Evolutionary conservation across 495 filamentous ascomycete species (phyloP), one percentile per base, ranked within the genome.

Genomic region (Penicillium diatomitis): DNA sequence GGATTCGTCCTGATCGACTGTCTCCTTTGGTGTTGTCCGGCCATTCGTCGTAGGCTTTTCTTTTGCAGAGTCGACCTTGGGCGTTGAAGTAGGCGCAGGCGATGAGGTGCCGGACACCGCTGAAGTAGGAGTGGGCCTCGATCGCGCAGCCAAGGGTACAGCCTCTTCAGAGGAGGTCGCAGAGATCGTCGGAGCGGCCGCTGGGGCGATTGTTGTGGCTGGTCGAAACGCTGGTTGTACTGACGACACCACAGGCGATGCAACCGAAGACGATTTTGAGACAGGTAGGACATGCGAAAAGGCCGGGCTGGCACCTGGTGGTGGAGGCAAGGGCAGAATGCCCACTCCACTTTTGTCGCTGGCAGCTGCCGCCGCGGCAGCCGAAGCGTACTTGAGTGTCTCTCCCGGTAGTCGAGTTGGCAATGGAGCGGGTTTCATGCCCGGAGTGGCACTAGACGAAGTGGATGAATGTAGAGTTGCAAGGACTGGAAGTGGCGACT

Each of bases 361-460:
- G 41, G 92, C 88, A 7, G 94, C 94, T 1, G 92, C 92, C 0
- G 92, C 94, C 0, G 92, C 94, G 0, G 92, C 92, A 0, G 92
- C 92, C 12, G 92, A 96, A 32, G 94, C 92, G 64, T 97, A 97
- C 67, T 96, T 96, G 55, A 97, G 72, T 0, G 87, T 87, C 62
- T 97, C 91, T 32, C 88, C 90, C 28, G 90, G 84, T 3, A 87
- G 78, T 57, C 89, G 82, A 38, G 86, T 81, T 6, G 92, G 94
- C 57, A 88, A 58, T 8, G 91, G 85, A 9, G 94, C 92, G 11
- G 92, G 90, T 67, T 97, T 98, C 92, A 97, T 77, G 55, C 80
- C 78, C 59, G 80, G 88, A 46, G 75, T 76, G 45, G 82, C 73
- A 55, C 66, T 83, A 2, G 85, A 70, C 41, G 83, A 66, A 6